Evolutionary conservation across 352 stramenopile genomes (phyloP), one percentile per base, ranked within the genome.

Genomic region (Phytophthora pluvialis): DNA sequence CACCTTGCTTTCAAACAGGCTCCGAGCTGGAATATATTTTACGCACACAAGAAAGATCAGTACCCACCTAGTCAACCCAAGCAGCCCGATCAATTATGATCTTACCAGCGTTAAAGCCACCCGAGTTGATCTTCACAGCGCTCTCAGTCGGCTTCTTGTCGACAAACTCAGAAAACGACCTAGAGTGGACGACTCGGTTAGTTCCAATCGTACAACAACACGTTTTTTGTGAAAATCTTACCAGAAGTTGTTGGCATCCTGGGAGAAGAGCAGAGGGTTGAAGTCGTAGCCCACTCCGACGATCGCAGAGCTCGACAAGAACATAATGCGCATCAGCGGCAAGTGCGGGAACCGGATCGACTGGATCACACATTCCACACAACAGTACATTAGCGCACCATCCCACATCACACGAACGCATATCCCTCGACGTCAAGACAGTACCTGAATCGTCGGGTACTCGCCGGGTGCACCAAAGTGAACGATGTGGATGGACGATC

Each of bases 271-370:
- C 40, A 97, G 61, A 16, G 95, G 86, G 70, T 98, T 98, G 61
- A 98, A 98, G 63, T 98, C 93, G 70, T 97, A 90, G 26, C 94
- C 94, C 15, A 78, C 90, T 11, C 90, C 94, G 15, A 97, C 84
- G 5, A 98, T 74, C 56, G 81, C 80, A 32, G 93, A 84, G 53
- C 97, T 97, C 36, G 79, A 93, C 5, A 98, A 64, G 70, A 98
- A 98, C 56, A 93, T 68, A 44, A 98, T 79, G 60, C 75, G 79
- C 52, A 72, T 88, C 40, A 98, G 62, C 42, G 94, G 94, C 44
- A 98, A 73, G 54, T 95, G 74, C 45, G 68, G 59, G 63, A 97
- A 97, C 44, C 88, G 80, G 56, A 98, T 88, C 44, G 88, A 96
- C 80, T 98, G 68, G 10, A 35, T 16, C 65, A 60, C 8, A 38